phyloP scores from a whole-genome alignment of 2,329 filamentous ascomycete genomes.

The Coniochaeta sp. region DNA sequence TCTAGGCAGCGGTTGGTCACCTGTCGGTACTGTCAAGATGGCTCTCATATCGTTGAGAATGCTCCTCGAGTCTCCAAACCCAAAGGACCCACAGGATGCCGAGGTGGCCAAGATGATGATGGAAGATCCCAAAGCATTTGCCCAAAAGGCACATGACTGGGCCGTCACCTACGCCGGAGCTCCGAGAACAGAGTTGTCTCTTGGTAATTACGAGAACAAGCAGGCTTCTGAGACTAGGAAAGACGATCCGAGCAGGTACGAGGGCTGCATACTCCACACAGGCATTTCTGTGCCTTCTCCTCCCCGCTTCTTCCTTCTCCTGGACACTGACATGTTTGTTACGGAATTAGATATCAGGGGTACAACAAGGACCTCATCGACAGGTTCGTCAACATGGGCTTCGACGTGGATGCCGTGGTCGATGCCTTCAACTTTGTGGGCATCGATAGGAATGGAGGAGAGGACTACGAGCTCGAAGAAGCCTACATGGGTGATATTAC shows the following conservation, averaged over 20 bases:
- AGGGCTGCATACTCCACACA: constrained; percentile 1
- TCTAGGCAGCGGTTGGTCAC: constrained; percentile 83
- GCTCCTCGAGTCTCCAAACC: constrained; percentile 86
- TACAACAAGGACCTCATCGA: constrained; percentile 81
- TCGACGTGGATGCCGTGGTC: constrained; percentile 80
- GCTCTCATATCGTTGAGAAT: constrained; percentile 89
- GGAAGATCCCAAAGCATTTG: constrained; percentile 69
- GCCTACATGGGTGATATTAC: constrained; percentile 88
- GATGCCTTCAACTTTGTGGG: constrained; percentile 74
- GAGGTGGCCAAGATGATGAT: constrained; percentile 90
- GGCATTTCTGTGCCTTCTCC: too few relatives aligned
- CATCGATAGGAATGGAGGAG: constrained; percentile 69
- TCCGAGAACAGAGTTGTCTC: constrained; percentile 37
- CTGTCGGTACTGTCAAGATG: constrained; percentile 92
- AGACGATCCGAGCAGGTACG: constrained; percentile 41
- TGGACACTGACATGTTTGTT: neutral
- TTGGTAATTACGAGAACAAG: constrained; percentile 33
- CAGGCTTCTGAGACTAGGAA: constrained; percentile 46
- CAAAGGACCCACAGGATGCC: constrained; percentile 93
- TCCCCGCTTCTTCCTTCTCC: neutral
- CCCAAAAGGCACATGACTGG: constrained; percentile 82
- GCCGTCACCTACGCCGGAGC: constrained; percentile 77
- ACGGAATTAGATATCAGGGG: constrained; percentile 65
- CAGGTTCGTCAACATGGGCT: constrained; percentile 85
- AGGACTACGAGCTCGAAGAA: constrained; percentile 82